Conservation (phyloP, 1,139 yeast genomes). For the Protomyces inundatus region DNA sequence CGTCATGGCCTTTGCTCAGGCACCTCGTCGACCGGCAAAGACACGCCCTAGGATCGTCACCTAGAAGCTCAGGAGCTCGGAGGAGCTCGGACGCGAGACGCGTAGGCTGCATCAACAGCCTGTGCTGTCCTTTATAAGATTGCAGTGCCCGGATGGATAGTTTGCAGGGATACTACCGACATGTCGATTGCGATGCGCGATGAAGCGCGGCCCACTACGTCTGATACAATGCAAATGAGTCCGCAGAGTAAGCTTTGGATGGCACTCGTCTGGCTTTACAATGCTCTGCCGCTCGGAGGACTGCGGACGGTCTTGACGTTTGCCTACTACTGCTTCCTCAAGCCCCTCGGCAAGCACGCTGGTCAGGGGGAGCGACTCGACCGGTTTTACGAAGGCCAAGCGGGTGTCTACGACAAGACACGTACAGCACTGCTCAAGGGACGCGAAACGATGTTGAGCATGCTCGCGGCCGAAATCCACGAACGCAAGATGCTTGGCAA, state of each 20-base stretch:
- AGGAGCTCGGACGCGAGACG: too few relatives aligned
- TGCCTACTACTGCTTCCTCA: constrained; percentile 54
- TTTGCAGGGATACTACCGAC: too few relatives aligned
- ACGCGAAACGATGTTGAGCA: constrained; percentile 54
- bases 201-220: too few relatives aligned
- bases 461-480: constrained; percentile 29
- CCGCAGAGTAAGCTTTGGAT: background rate
- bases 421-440: constrained; percentile 63
- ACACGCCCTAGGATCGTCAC: background rate
- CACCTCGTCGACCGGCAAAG: background rate
- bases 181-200: too few relatives aligned
- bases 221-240: too few relatives aligned
- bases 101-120: too few relatives aligned
- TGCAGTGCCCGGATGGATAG: too few relatives aligned
- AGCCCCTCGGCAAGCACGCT: constrained; percentile 49
- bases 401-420: constrained; percentile 66
- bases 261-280: background rate
- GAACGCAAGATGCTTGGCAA: constrained; percentile 35
- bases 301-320: constrained; percentile 33
- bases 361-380: constrained; percentile 63
- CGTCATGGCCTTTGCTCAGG: background rate
- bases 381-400: constrained; percentile 68
- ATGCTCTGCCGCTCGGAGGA: constrained; percentile 1
- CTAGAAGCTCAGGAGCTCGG: too few relatives aligned
- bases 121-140: too few relatives aligned